A percentile compares a stretch with the other conserved stretches of the same genome.
These are phyloP conservation scores for Ceratocystis ficicola DNA, from an alignment of 2,329 filamentous ascomycete genomes.

Conservation along the genomic window DNA sequence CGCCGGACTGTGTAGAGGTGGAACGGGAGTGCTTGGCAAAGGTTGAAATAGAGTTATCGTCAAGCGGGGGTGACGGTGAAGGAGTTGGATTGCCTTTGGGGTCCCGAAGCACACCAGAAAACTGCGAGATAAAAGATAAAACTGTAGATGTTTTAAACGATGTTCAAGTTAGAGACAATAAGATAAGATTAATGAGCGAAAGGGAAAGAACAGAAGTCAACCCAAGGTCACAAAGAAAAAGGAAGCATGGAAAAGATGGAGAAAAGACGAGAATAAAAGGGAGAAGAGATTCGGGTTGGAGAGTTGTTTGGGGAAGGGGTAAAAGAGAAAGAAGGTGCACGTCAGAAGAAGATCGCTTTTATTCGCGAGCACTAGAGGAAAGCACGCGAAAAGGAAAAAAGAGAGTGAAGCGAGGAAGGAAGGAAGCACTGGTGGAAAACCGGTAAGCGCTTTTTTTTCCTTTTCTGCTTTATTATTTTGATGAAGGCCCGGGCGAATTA, in stretches of 20 bases:
- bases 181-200: background rate
- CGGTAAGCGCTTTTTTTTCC: background rate
- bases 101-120: constrained; percentile 41
- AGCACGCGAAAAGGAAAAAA: background rate
- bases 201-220: background rate
- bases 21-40: constrained; percentile 23
- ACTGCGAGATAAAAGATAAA: constrained; percentile 76
- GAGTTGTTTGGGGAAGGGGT: background rate
- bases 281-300: background rate
- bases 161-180: background rate
- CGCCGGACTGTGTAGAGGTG: constrained; percentile 8
- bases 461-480: background rate
- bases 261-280: background rate
- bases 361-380: constrained; percentile 1
- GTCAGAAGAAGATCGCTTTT: background rate
- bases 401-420: background rate
- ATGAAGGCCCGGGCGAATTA: background rate
- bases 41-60: constrained; percentile 24
- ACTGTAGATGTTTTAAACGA: constrained; percentile 39
- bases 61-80: constrained; percentile 35
- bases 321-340: background rate
- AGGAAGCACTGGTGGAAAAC: constrained; percentile 2
- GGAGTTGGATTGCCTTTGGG: constrained; percentile 36
- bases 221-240: background rate
- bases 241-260: background rate